Evolutionary conservation across 148 eudicot species (phyloP).

Genomic region (Limonium bicolor): DNA sequence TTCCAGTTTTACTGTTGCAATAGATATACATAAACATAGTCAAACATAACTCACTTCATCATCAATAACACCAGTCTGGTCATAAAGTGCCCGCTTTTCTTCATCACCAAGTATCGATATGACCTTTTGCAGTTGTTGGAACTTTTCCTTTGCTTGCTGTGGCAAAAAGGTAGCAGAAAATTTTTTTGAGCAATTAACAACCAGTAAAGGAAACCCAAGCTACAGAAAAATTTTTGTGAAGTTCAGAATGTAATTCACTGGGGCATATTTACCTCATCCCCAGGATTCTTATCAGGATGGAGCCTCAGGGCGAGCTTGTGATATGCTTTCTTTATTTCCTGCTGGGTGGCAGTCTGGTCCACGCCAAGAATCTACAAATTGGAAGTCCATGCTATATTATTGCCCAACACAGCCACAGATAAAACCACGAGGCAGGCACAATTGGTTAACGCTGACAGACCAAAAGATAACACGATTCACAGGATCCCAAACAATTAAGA

Average conservation of each 20-base stretch:
- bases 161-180: neutral
- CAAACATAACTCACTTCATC: conserved; percentile 67
- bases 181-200: no score
- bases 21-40: no score
- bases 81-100: conserved; percentile 86
- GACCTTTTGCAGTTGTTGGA: conserved; percentile 94
- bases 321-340: conserved; percentile 85
- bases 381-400: no score
- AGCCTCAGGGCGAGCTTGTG: conserved; percentile 80
- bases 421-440: no score
- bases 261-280: conserved; percentile 52
- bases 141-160: conserved; percentile 88
- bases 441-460: no score
- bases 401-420: no score
- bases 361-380: conserved; percentile 67
- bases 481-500: no score
- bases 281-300: conserved; percentile 98
- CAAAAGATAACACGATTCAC: no score
- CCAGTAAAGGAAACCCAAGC: neutral
- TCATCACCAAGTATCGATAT: conserved; percentile 90
- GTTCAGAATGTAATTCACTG: neutral
- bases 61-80: conserved; percentile 89
- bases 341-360: conserved; percentile 61
- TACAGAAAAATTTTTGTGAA: no score
- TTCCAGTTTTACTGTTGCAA: no score